Conservation (phyloP, 2,329 filamentous ascomycete species). For the Alternaria brassicae region DNA sequence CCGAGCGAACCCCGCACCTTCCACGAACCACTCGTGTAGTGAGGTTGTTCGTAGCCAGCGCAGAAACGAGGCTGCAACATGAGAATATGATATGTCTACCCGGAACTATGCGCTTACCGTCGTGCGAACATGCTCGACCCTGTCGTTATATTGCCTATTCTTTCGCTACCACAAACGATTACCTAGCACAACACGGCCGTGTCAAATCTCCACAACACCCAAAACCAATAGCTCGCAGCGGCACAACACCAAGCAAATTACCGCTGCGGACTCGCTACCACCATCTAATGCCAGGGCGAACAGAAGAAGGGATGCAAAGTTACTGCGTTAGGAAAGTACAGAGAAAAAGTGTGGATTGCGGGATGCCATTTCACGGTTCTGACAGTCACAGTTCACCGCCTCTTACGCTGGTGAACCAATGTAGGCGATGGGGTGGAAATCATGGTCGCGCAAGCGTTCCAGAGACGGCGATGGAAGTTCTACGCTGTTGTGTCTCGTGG, state of each 20-base stretch:
- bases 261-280: slow-evolving; percentile 13
- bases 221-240: slow-evolving; percentile 7
- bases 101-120: slow-evolving; percentile 1
- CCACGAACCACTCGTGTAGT: not conserved
- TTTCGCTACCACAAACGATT: slow-evolving; percentile 8
- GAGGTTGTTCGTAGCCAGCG: not conserved
- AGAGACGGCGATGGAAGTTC: not conserved
- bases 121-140: slow-evolving; percentile 1
- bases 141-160: slow-evolving; percentile 1
- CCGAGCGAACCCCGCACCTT: slow-evolving; percentile 14
- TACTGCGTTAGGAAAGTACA: slow-evolving; percentile 11
- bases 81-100: not conserved
- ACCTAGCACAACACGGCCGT: not conserved
- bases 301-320: slow-evolving; percentile 1
- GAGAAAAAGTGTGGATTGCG: slow-evolving; percentile 15
- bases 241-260: slow-evolving; percentile 12
- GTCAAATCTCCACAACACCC: slow-evolving; percentile 3
- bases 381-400: slow-evolving; percentile 6
- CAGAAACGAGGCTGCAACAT: not conserved
- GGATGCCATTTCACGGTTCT: slow-evolving; percentile 9
- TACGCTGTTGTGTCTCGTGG: not conserved
- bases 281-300: slow-evolving; percentile 5
- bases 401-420: slow-evolving; percentile 7
- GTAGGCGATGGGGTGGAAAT: not conserved
- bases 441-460: slow-evolving; percentile 12